Evolutionary conservation across 108 stramenopile genomes (phyloP), one percentile per base, ranked within the genome.

Genomic region (Schizochytrium sp.): DNA sequence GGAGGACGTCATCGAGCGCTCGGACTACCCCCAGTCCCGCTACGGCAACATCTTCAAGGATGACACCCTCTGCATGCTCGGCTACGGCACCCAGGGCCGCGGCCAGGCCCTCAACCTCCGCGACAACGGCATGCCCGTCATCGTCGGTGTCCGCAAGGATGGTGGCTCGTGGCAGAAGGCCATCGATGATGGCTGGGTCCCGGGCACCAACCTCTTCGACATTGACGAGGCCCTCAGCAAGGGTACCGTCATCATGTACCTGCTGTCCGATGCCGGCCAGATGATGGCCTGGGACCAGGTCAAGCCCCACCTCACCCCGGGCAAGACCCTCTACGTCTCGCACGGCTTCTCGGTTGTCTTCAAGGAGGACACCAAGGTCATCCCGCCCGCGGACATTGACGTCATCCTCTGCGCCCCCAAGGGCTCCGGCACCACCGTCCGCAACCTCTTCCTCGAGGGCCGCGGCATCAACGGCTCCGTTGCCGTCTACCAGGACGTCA

Each of bases 391-490:
- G 0, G 76, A 83, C 76, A 83, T 83, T 45, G 76, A 83, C 76
- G 76, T 83, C 51, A 53, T 83, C 4, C 76, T 83, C 76, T 83
- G 76, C 76, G 76, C 76, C 10, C 76, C 76, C 45, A 83, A 83
- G 76, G 76, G 76, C 51, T 53, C 48, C 18, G 76, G 76, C 51
- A 83, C 76, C 76, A 83, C 76, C 76, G 76, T 83, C 18, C 76
- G 76, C 76, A 83, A 83, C 76, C 51, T 88, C 59, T 58, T 87
- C 57, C 87, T 87, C 57, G 87, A 87, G 87, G 87, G 87, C 57
- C 87, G 87, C 55, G 87, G 87, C 53, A 87, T 87, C 87, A 58
- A 87, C 87, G 87, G 57, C 53, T 57, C 87, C 60, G 87, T 88
- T 58, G 87, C 28, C 44, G 58, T 58, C 43, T 19, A 60, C 59